These are phyloP conservation scores for Vaccinium corymbosum DNA, from an alignment of 148 eudicot genomes.

Conservation along the genomic window DNA sequence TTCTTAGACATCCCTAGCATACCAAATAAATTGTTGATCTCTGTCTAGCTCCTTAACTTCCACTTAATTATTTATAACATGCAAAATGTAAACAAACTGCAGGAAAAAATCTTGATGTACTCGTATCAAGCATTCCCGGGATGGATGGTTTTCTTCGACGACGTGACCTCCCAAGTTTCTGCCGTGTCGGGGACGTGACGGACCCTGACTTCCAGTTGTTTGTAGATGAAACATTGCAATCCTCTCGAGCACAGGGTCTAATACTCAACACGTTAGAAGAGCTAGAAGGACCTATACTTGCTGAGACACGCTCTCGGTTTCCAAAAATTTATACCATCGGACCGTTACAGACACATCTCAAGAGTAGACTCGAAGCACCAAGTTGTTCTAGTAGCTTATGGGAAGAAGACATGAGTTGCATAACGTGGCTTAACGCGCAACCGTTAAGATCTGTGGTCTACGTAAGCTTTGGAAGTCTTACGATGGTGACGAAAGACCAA, in stretches of 20 bases:
- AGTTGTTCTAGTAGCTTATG: neutral
- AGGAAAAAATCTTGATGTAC: neutral
- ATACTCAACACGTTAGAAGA: conserved; percentile 15
- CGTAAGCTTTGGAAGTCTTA: neutral
- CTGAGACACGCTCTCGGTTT: neutral
- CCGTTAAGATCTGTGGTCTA: neutral
- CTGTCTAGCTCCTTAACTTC: neutral
- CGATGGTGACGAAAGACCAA: neutral
- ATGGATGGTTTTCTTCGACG: conserved; percentile 10
- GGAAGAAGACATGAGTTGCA: conserved; percentile 7
- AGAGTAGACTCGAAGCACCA: neutral
- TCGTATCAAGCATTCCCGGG: conserved; percentile 6
- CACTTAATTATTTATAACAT: neutral
- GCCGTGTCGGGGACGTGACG: conserved; percentile 6
- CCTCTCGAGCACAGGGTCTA: conserved; percentile 9
- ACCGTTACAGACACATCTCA: conserved; percentile 16
- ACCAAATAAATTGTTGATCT: neutral
- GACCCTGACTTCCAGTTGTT: neutral
- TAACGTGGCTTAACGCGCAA: neutral
- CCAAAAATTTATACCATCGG: conserved; percentile 11
- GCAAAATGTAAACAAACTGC: neutral
- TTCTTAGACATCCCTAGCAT: neutral
- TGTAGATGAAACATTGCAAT: neutral
- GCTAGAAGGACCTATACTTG: conserved; percentile 14
- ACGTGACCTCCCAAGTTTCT: conserved; percentile 14